These are phyloP conservation scores for Periconia sp. DNA, from an alignment of 2,329 filamentous ascomycete species.

Conservation along the genomic window DNA sequence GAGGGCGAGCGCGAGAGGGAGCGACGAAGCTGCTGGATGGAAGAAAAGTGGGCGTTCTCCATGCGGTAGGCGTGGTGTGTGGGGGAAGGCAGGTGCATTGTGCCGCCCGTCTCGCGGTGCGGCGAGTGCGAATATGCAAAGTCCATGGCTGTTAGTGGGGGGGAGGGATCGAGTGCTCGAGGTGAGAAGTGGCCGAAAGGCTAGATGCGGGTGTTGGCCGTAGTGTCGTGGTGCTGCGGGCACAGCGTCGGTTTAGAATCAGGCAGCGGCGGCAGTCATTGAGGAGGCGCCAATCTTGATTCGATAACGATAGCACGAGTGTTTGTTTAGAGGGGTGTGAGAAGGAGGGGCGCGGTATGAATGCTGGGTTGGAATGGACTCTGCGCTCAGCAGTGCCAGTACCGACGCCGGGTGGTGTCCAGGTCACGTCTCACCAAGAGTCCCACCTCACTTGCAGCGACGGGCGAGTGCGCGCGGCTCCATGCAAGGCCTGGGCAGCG, in stretches of 20 bases:
- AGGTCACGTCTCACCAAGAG: conserved; percentile 26
- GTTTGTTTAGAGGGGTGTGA: conserved; percentile 11
- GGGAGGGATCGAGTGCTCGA: conserved; percentile 11
- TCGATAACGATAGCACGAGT: conserved; percentile 36
- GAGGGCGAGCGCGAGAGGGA: conserved; percentile 94
- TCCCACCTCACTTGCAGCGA: conserved; percentile 43
- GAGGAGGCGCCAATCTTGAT: conserved; percentile 26
- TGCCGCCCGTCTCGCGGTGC: conserved; percentile 67
- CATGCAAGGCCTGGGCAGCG: conserved; percentile 41
- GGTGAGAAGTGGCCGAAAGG: conserved; percentile 20
- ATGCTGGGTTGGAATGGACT: too few species aligned
- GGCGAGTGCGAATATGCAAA: conserved; percentile 59
- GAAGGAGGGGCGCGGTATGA: conserved; percentile 30
- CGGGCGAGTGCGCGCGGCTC: conserved; percentile 30
- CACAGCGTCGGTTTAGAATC: conserved; percentile 12
- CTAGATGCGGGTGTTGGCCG: conserved; percentile 12
- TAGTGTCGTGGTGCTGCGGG: conserved; percentile 13
- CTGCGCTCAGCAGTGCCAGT: conserved; percentile 9
- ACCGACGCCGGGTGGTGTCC: conserved; percentile 20
- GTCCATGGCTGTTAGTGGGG: conserved; percentile 47
- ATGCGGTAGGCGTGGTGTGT: conserved; percentile 78
- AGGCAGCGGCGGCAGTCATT: conserved; percentile 26
- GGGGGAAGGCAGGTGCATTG: conserved; percentile 85
- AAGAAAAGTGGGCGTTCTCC: conserved; percentile 71
- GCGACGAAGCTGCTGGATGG: conserved; percentile 81